Evolutionary conservation across 192 early-diverging fungal genomes (phyloP).

Genomic region (Podila minutissima): DNA sequence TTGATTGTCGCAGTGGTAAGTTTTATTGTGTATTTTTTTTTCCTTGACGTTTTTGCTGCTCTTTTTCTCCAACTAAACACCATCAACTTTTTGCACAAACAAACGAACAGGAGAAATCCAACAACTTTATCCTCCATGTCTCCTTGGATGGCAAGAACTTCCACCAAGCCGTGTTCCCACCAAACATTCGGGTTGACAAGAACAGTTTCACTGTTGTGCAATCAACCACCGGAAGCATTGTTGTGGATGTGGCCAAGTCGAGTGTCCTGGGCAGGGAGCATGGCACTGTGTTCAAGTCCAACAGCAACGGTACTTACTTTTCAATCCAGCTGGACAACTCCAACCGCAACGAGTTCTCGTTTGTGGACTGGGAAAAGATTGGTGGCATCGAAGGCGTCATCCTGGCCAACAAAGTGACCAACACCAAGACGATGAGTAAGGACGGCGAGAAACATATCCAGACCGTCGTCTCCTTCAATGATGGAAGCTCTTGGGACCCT

Average conservation of each 20-base stretch:
- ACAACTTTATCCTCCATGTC: slow-evolving; percentile 71
- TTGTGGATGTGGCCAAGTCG: slow-evolving; percentile 82
- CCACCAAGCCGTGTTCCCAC: slow-evolving; percentile 85
- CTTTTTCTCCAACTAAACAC: neutral
- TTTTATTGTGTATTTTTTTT: neutral
- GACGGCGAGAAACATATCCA: slow-evolving; percentile 71
- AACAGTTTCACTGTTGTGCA: slow-evolving; percentile 90
- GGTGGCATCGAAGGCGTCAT: slow-evolving; percentile 88
- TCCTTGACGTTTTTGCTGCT: neutral
- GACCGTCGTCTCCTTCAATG: slow-evolving; percentile 89
- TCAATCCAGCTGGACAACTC: slow-evolving; percentile 80
- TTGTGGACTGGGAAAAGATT: slow-evolving; percentile 94
- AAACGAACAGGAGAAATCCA: slow-evolving; percentile 40
- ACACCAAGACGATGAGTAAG: slow-evolving; percentile 70
- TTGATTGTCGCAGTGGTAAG: slow-evolving; percentile 73
- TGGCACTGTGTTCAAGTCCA: slow-evolving; percentile 89
- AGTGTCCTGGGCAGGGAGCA: slow-evolving; percentile 57
- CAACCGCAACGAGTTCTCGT: slow-evolving; percentile 75
- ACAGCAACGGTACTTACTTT: slow-evolving; percentile 85
- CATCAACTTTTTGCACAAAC: neutral
- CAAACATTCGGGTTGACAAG: slow-evolving; percentile 74
- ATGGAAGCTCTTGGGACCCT: slow-evolving; percentile 66
- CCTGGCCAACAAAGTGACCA: slow-evolving; percentile 88
- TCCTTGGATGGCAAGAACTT: slow-evolving; percentile 81
- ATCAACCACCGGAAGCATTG: slow-evolving; percentile 78